Evolutionary conservation across 2,329 filamentous ascomycete species (phyloP).

Genomic region (Zelopaecilomyces penicillatus): DNA sequence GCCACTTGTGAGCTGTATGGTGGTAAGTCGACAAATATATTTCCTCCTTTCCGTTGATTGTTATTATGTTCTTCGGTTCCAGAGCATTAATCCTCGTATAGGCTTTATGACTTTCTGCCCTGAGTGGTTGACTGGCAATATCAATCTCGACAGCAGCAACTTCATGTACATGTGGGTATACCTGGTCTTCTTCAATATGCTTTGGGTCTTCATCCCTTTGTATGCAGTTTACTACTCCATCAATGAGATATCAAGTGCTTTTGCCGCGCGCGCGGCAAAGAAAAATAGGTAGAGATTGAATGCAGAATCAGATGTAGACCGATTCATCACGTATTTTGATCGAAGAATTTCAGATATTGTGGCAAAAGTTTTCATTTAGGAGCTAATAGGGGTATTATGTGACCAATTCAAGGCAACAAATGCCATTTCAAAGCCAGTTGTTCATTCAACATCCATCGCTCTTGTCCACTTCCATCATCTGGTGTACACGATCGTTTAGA

Average conservation of each 20-base stretch:
- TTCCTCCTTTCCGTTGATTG: not conserved
- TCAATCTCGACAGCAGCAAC: conserved; percentile 56
- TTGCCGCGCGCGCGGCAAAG: conserved; percentile 25
- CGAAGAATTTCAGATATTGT: not conserved
- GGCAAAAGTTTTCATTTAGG: no score
- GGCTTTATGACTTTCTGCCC: conserved; percentile 66
- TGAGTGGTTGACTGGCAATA: conserved; percentile 56
- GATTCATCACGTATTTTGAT: no score
- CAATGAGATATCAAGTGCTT: conserved; percentile 46
- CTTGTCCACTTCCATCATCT: not conserved
- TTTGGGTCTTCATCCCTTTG: conserved; percentile 57
- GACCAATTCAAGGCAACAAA: not conserved
- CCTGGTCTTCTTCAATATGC: conserved; percentile 58
- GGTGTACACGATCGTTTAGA: conserved; percentile 18
- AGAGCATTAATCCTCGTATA: conserved; percentile 15
- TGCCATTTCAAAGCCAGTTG: not conserved
- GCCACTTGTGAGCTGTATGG: conserved; percentile 61
- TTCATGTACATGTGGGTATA: conserved; percentile 63
- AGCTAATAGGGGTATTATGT: not conserved
- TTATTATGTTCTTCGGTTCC: not conserved
- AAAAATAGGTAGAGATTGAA: conserved; percentile 19
- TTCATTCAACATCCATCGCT: not conserved
- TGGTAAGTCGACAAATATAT: conserved; percentile 28
- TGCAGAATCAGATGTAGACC: not conserved
- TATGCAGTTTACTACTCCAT: conserved; percentile 50